These are phyloP conservation scores for Cystobasidium ongulense DNA, from an alignment of 768 basidiomycete genomes.

Conservation along the genomic window DNA sequence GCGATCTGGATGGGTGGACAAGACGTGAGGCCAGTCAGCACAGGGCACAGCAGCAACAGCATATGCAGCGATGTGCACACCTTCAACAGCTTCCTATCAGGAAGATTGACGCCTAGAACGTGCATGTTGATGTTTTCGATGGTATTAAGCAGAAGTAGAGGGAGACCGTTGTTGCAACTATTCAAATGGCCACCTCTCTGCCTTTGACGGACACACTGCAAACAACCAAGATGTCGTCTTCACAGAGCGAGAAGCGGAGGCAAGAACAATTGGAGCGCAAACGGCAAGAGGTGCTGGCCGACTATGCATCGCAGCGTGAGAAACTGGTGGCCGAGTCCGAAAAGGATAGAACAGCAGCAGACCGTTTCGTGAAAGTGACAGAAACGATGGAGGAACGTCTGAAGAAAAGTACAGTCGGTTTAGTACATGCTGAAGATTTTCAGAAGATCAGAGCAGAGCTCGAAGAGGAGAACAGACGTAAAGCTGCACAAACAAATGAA, in stretches of 20 bases:
- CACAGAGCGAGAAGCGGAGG: slow-evolving; percentile 61
- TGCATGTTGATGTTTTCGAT: slow-evolving; percentile 51
- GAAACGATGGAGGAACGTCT: slow-evolving; percentile 90
- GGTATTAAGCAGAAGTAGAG: slow-evolving; percentile 31
- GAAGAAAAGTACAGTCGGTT: slow-evolving; percentile 81
- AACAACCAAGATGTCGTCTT: slow-evolving; percentile 54
- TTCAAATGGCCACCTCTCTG: neutral
- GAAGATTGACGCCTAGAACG: slow-evolving; percentile 73
- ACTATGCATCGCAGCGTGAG: slow-evolving; percentile 72
- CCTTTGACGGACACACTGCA: neutral
- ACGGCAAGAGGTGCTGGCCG: slow-evolving; percentile 56
- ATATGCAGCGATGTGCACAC: slow-evolving; percentile 49
- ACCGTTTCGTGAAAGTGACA: slow-evolving; percentile 86
- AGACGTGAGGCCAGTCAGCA: neutral
- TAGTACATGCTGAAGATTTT: slow-evolving; percentile 86
- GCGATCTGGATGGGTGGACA: slow-evolving; percentile 57
- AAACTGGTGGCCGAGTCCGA: slow-evolving; percentile 50
- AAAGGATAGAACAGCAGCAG: slow-evolving; percentile 52
- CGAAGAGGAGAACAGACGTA: slow-evolving; percentile 81
- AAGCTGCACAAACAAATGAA: slow-evolving; percentile 73
- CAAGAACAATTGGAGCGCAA: slow-evolving; percentile 61
- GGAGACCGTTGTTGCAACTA: neutral
- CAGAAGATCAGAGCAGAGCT: slow-evolving; percentile 77
- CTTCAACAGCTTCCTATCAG: slow-evolving; percentile 65
- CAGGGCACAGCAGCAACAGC: neutral